Evolutionary conservation across 2,329 filamentous ascomycete genomes (phyloP).

Genomic region (Botrytis deweyae): DNA sequence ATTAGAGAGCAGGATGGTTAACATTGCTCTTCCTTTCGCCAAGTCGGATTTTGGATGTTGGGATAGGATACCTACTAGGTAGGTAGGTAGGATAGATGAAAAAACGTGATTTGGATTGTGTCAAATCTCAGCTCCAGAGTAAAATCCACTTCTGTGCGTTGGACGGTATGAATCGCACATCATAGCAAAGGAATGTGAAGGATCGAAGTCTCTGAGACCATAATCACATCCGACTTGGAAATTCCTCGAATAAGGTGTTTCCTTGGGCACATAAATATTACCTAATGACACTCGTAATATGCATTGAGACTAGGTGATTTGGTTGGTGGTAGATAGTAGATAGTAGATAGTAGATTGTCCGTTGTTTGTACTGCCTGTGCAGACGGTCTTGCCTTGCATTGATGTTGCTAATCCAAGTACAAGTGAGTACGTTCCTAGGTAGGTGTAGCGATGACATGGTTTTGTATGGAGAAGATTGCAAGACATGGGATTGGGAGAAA

Average conservation of each 20-base stretch:
- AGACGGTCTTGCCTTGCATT: conserved; percentile 8
- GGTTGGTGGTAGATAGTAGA: conserved; percentile 8
- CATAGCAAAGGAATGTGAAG: neutral
- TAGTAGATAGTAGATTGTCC: neutral
- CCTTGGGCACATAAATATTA: neutral
- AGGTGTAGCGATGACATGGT: conserved; percentile 9
- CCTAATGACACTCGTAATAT: neutral
- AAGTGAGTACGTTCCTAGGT: neutral
- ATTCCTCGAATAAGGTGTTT: neutral
- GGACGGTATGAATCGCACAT: neutral
- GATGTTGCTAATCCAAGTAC: neutral
- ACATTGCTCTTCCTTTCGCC: neutral
- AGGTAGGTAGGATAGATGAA: neutral
- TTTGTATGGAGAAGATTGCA: neutral
- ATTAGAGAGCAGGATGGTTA: neutral
- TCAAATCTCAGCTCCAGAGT: neutral
- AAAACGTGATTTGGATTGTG: neutral
- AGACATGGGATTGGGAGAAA: neutral
- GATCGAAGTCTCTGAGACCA: neutral
- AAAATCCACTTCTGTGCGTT: neutral
- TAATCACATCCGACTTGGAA: neutral
- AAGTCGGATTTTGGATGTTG: neutral
- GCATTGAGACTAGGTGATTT: neutral
- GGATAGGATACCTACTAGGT: neutral
- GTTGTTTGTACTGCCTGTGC: neutral